A percentile compares a stretch with the other conserved stretches of the same genome.
Conservation (phyloP, 2,329 filamentous ascomycete species). For the Fusarium pseudonygamai region DNA sequence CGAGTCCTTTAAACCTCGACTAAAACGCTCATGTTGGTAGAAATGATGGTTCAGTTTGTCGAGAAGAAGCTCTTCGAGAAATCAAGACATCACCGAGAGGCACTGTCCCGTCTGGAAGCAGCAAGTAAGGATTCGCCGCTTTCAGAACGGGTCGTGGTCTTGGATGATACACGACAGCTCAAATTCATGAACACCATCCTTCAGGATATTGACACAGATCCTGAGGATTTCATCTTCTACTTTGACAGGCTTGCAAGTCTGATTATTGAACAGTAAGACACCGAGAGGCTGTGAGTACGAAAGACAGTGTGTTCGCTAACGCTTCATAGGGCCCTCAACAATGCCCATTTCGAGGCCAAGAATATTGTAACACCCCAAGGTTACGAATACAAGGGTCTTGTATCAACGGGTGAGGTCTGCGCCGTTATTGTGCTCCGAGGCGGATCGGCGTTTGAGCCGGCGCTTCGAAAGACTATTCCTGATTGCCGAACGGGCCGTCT, state of each 20-base stretch:
- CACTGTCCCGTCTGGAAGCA: conserved; percentile 78
- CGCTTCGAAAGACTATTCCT: conserved; percentile 87
- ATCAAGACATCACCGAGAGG: conserved; percentile 82
- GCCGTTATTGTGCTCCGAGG: conserved; percentile 90
- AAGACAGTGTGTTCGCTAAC: conserved; percentile 1
- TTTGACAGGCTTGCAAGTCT: conserved; percentile 90
- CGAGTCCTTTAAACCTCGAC: background rate
- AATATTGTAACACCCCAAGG: conserved; percentile 77
- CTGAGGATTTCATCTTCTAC: conserved; percentile 97
- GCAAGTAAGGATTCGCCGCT: conserved; percentile 77
- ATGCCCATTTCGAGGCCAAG: conserved; percentile 72
- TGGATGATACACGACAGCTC: conserved; percentile 83
- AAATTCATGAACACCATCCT: conserved; percentile 91
- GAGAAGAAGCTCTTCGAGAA: conserved; percentile 88
- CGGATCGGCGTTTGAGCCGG: conserved; percentile 87
- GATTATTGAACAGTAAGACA: conserved; percentile 76
- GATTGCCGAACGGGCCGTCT: conserved; percentile 90
- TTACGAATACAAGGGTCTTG: conserved; percentile 75
- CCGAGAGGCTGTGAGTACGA: background rate
- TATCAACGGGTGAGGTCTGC: conserved; percentile 76
- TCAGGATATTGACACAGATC: conserved; percentile 77
- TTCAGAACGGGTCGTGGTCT: conserved; percentile 76
- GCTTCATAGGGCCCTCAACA: conserved; percentile 73
- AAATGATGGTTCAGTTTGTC: conserved; percentile 94
- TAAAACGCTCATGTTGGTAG: conserved; percentile 51